phyloP scores from a whole-genome alignment of 2,329 filamentous ascomycete species.

The Xylogone sp. region DNA sequence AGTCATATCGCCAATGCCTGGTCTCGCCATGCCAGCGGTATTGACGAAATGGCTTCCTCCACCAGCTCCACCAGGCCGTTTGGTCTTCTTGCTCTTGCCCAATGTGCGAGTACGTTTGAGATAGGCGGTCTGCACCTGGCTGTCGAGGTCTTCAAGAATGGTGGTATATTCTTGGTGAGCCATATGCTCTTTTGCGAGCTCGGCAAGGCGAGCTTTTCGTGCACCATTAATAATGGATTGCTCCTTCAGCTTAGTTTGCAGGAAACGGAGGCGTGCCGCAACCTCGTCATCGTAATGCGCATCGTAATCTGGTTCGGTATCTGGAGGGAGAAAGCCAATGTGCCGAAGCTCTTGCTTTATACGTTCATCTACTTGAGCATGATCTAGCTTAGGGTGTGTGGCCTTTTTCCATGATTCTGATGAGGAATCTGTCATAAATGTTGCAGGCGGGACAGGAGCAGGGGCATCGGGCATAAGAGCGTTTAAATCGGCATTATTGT shows the following conservation, averaged over 20 bases:
- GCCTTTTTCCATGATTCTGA: conserved; percentile 77
- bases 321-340: conserved; percentile 77
- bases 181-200: conserved; percentile 88
- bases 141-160: conserved; percentile 93
- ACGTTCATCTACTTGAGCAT: conserved; percentile 82
- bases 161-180: conserved; percentile 96
- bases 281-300: conserved; percentile 92
- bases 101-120: conserved; percentile 92
- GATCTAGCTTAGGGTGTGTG: conserved; percentile 73
- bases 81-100: conserved; percentile 90
- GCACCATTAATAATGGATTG: conserved; percentile 87
- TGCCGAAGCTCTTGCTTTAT: conserved; percentile 87
- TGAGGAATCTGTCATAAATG: conserved; percentile 74
- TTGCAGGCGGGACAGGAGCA: conserved; percentile 58
- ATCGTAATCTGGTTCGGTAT: conserved; percentile 73
- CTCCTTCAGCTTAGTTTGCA: conserved; percentile 78
- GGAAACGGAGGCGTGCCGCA: conserved; percentile 77
- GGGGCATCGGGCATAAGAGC: conserved; percentile 19
- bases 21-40: conserved; percentile 61
- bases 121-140: conserved; percentile 91
- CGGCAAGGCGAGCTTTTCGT: conserved; percentile 79
- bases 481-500: conserved; percentile 20
- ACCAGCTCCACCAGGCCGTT: conserved; percentile 70
- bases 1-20: conserved; percentile 85
- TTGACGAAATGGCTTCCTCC: conserved; percentile 62